phyloP scores from a whole-genome alignment of 208 protist species.

The Leishmania lainsoni region DNA sequence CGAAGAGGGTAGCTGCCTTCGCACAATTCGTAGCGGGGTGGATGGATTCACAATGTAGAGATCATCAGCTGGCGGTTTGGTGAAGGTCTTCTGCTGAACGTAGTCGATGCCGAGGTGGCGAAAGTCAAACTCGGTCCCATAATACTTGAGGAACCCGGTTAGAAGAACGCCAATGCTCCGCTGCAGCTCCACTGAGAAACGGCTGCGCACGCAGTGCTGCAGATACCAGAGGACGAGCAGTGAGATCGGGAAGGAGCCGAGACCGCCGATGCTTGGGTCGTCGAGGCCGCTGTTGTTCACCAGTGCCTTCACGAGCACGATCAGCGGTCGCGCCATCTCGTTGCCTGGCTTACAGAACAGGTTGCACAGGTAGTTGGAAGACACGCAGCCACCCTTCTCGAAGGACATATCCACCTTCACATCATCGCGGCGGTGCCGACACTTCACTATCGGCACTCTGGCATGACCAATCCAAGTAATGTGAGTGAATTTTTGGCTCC shows the following conservation, averaged over 20 bases:
- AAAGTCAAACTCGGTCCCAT: slow-evolving; percentile 68
- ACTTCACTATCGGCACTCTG: slow-evolving; percentile 88
- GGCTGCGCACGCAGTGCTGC: slow-evolving; percentile 40
- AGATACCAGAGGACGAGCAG: slow-evolving; percentile 86
- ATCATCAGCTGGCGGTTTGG: slow-evolving; percentile 44
- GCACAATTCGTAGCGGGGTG: slow-evolving; percentile 65
- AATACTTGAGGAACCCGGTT: slow-evolving; percentile 80
- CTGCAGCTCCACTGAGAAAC: slow-evolving; percentile 42
- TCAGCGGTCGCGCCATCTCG: slow-evolving; percentile 71
- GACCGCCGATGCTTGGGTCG: slow-evolving; percentile 80
- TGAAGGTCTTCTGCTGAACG: slow-evolving; percentile 46
- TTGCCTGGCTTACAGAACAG: slow-evolving; percentile 66
- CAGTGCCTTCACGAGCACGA: slow-evolving; percentile 77
- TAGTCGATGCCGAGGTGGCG: slow-evolving; percentile 66
- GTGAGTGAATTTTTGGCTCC: slow-evolving; percentile 31
- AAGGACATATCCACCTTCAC: slow-evolving; percentile 81
- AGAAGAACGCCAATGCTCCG: slow-evolving; percentile 59
- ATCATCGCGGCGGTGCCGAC: slow-evolving; percentile 37
- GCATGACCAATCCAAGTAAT: slow-evolving; percentile 61
- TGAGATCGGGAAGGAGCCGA: slow-evolving; percentile 85
- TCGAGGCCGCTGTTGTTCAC: slow-evolving; percentile 56
- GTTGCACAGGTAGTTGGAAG: slow-evolving; percentile 71
- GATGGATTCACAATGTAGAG: slow-evolving; percentile 77
- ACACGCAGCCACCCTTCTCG: slow-evolving; percentile 51
- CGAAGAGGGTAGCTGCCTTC: slow-evolving; percentile 58